These are phyloP conservation scores for Gyrodon tennesseensis DNA, from an alignment of 1,284 basidiomycete species.

Conservation along the genomic window DNA sequence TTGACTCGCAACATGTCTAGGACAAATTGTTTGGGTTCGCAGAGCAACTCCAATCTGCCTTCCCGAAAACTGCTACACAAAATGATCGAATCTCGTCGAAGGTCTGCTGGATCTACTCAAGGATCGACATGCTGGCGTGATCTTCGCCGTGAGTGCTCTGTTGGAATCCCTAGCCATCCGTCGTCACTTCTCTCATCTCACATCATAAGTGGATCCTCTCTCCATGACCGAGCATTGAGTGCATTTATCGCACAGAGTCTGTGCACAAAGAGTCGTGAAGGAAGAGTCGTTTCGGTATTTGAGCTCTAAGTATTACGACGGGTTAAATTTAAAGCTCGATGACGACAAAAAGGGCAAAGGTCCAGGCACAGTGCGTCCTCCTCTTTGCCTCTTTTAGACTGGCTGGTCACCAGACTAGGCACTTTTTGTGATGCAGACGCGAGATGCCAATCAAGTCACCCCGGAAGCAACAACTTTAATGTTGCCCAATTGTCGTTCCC, in stretches of 20 bases:
- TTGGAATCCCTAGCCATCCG: conserved; percentile 24
- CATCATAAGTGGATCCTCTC: not conserved
- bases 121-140: conserved; percentile 29
- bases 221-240: not conserved
- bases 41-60: conserved; percentile 27
- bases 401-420: too few species aligned
- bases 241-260: conserved; percentile 13
- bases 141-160: conserved; percentile 27
- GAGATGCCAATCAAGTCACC: too few species aligned
- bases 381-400: too few species aligned
- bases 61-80: conserved; percentile 28
- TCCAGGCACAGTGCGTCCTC: conserved; percentile 25
- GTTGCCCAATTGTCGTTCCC: too few species aligned
- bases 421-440: too few species aligned
- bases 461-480: too few species aligned
- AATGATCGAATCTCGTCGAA: conserved; percentile 31
- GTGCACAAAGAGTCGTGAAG: conserved; percentile 30
- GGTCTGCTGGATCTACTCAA: conserved; percentile 29
- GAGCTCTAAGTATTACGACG: conserved; percentile 31
- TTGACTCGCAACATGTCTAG: not conserved
- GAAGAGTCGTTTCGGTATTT: conserved; percentile 28
- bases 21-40: not conserved
- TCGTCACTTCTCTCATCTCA: not conserved
- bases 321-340: conserved; percentile 28
- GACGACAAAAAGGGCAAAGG: conserved; percentile 26